Conservation (phyloP, 352 stramenopile genomes). For the Phytopythium mirpurense region DNA sequence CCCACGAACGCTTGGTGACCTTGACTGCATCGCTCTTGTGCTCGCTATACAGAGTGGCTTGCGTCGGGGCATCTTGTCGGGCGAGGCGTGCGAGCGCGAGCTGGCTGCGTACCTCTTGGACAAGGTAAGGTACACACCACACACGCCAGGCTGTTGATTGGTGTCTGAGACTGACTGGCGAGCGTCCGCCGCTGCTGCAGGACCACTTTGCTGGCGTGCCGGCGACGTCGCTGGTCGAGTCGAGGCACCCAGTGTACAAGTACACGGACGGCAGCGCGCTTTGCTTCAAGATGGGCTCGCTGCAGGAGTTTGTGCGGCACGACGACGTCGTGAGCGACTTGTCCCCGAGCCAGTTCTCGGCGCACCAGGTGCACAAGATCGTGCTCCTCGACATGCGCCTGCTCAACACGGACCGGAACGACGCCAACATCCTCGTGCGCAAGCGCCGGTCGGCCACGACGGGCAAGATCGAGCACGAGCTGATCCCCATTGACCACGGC, state of each 20-base stretch:
- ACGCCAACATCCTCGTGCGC: slow-evolving; percentile 96
- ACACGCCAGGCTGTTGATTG: too few relatives aligned
- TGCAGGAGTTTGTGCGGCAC: slow-evolving; percentile 96
- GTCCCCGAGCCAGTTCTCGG: slow-evolving; percentile 84
- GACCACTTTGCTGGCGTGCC: slow-evolving; percentile 83
- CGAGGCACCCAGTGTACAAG: slow-evolving; percentile 73
- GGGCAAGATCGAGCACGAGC: slow-evolving; percentile 74
- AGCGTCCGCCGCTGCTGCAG: slow-evolving; percentile 38
- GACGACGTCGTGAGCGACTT: slow-evolving; percentile 95
- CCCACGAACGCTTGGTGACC: too few relatives aligned
- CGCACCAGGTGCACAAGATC: slow-evolving; percentile 97
- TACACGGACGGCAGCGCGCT: slow-evolving; percentile 44
- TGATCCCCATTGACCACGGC: slow-evolving; percentile 99
- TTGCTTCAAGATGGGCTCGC: slow-evolving; percentile 93
- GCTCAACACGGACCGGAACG: slow-evolving; percentile 97
- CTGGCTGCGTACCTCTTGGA: slow-evolving; percentile 97
- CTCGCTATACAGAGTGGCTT: slow-evolving; percentile 48
- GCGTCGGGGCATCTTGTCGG: slow-evolving; percentile 92
- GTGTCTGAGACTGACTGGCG: too few relatives aligned
- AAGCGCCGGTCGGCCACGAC: slow-evolving; percentile 52
- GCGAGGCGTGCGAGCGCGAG: slow-evolving; percentile 96
- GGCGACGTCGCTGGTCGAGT: slow-evolving; percentile 75
- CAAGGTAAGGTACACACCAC: slow-evolving; percentile 36
- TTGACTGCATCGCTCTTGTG: too few relatives aligned
- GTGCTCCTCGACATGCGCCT: slow-evolving; percentile 97